These are phyloP conservation scores for Ophiostoma pallidulum DNA, from an alignment of 2,329 filamentous ascomycete species.

Conservation along the genomic window DNA sequence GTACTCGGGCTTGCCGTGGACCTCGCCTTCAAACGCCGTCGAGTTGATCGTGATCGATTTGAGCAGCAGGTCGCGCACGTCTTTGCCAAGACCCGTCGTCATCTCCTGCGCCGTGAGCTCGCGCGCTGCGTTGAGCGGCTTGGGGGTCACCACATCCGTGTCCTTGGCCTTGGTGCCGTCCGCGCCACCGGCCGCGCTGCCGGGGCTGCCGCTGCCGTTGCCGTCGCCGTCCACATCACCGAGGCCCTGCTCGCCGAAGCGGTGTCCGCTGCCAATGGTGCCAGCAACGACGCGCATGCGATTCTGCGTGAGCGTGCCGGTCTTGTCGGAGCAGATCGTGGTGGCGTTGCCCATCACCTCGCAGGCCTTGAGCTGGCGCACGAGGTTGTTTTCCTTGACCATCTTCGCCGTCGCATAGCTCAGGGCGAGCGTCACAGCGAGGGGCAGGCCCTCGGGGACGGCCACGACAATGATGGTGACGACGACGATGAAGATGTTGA, in stretches of 20 bases:
- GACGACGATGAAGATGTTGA: constrained; percentile 68
- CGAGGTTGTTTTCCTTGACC: constrained; percentile 68
- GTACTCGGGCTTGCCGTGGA: constrained; percentile 56
- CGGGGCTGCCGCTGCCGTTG: constrained; percentile 20
- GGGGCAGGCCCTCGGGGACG: constrained; percentile 66
- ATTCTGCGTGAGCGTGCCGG: constrained; percentile 57
- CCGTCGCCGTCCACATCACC: constrained; percentile 8
- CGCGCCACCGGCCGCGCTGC: constrained; percentile 19
- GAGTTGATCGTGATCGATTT: constrained; percentile 58
- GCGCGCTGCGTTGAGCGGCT: constrained; percentile 18
- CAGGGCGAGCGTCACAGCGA: constrained; percentile 68
- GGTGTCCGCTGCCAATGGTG: constrained; percentile 45
- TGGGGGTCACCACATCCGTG: not conserved
- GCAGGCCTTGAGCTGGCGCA: constrained; percentile 66
- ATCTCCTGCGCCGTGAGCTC: constrained; percentile 38
- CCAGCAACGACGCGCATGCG: constrained; percentile 59
- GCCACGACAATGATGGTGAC: constrained; percentile 74
- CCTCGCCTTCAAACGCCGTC: constrained; percentile 66
- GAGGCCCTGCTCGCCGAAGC: constrained; percentile 37
- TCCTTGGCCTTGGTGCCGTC: constrained; percentile 13
- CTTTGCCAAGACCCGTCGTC: constrained; percentile 33
- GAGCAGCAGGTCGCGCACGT: constrained; percentile 43
- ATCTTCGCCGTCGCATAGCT: constrained; percentile 70
- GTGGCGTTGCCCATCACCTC: constrained; percentile 68
- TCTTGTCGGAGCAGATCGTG: constrained; percentile 57